phyloP scores from a whole-genome alignment of 352 stramenopile species.

The Phytophthora agathidicida region DNA sequence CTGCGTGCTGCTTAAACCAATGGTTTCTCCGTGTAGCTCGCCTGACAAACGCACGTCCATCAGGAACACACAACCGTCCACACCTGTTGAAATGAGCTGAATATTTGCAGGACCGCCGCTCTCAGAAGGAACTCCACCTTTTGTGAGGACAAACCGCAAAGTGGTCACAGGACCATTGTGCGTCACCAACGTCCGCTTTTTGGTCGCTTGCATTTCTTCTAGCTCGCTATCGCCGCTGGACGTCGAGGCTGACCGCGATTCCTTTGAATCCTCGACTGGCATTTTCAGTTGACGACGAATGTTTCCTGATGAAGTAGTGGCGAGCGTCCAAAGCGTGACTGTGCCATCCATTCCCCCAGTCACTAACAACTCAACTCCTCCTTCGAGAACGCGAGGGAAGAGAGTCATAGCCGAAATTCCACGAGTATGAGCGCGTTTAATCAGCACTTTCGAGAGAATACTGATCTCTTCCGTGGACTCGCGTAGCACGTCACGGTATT shows the following conservation, averaged over 20 bases:
- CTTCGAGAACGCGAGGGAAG: constrained; percentile 46
- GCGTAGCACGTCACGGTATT: constrained; percentile 55
- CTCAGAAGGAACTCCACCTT: constrained; percentile 5
- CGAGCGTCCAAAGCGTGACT: constrained; percentile 75
- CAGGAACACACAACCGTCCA: constrained; percentile 69
- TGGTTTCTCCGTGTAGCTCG: constrained; percentile 38
- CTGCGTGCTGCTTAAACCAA: constrained; percentile 7
- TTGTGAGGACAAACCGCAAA: constrained; percentile 51
- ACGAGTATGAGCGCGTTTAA: constrained; percentile 55
- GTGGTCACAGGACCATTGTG: constrained; percentile 67
- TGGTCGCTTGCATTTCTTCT: constrained; percentile 67
- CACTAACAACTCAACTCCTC: constrained; percentile 62
- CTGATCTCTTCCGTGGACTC: constrained; percentile 56
- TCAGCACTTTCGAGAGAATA: constrained; percentile 60
- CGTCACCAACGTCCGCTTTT: constrained; percentile 68
- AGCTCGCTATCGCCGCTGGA: constrained; percentile 38
- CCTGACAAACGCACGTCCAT: constrained; percentile 54
- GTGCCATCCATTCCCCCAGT: constrained; percentile 68
- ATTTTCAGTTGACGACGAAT: constrained; percentile 10
- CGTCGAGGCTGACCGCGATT: neutral
- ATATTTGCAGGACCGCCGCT: constrained; percentile 33
- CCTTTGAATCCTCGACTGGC: neutral
- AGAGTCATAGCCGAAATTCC: constrained; percentile 58
- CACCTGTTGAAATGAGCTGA: constrained; percentile 64
- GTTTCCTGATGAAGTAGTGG: constrained; percentile 25